Percentiles rank a stretch among this genome's conserved stretches.
Conservation (phyloP, 2,329 filamentous ascomycete species). For the Magnaporthiopsis rhizophila region DNA sequence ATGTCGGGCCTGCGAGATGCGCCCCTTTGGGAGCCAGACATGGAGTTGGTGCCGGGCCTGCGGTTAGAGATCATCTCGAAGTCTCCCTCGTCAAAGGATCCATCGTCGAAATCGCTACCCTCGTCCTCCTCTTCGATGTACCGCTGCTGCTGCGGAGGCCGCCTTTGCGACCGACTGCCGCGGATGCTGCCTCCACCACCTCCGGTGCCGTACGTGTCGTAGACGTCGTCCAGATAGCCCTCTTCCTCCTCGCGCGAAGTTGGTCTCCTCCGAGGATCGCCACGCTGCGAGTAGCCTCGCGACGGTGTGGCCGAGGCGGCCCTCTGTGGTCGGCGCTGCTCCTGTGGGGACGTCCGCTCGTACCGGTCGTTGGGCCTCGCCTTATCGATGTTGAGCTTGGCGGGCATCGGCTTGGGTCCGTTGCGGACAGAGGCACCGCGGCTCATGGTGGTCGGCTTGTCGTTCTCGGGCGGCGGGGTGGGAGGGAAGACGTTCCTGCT, state of each 20-base stretch:
- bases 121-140: conserved; percentile 75
- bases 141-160: conserved; percentile 31
- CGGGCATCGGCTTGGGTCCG: conserved; percentile 52
- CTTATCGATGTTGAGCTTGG: conserved; percentile 55
- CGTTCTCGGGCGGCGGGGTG: conserved; percentile 92
- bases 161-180: conserved; percentile 31
- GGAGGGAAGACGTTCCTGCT: conserved; percentile 83
- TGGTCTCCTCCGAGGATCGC: conserved; percentile 22
- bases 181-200: conserved; percentile 28
- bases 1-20: conserved; percentile 59
- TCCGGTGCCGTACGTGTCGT: conserved; percentile 48
- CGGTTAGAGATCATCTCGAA: conserved; percentile 68
- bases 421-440: conserved; percentile 54
- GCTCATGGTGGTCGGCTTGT: conserved; percentile 46
- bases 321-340: conserved; percentile 25
- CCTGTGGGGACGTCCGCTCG: conserved; percentile 44
- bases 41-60: conserved; percentile 35
- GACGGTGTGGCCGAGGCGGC: conserved; percentile 35
- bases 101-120: conserved; percentile 63
- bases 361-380: conserved; percentile 44
- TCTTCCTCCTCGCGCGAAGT: conserved; percentile 48
- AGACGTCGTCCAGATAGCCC: conserved; percentile 61
- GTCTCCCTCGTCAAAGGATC: conserved; percentile 64
- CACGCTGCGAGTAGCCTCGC: conserved; percentile 35
- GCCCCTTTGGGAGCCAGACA: conserved; percentile 41